Evolutionary conservation across 1,139 yeast species (phyloP).

Genomic region (Pneumocystis canis): DNA sequence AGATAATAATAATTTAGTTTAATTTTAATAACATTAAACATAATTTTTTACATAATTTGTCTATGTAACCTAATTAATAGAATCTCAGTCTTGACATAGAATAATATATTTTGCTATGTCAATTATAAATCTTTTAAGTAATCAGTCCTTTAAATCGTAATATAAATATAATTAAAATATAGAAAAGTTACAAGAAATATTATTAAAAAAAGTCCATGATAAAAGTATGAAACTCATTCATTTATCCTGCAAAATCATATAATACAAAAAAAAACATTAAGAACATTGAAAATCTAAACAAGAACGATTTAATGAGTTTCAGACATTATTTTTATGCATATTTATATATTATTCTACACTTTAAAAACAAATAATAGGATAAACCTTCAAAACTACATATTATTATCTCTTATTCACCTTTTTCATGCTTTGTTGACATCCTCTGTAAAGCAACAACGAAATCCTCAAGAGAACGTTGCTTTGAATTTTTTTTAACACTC

Average conservation of each 20-base stretch:
- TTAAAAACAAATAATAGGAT: not conserved
- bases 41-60: too few relatives aligned
- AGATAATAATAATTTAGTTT: too few relatives aligned
- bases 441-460: constrained; percentile 48
- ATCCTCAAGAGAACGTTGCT: constrained; percentile 78
- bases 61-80: too few relatives aligned
- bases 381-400: not conserved
- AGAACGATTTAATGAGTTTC: not conserved
- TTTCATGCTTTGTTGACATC: not conserved
- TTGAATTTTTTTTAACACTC: constrained; percentile 48
- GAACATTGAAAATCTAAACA: not conserved
- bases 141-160: too few relatives aligned
- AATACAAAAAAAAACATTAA: not conserved
- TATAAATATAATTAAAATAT: too few relatives aligned
- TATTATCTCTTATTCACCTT: not conserved
- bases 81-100: too few relatives aligned
- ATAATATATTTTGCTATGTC: too few relatives aligned
- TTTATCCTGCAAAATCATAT: not conserved
- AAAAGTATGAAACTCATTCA: not conserved
- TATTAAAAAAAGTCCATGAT: not conserved
- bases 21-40: too few relatives aligned
- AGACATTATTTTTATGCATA: not conserved
- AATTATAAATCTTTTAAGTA: too few relatives aligned
- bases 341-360: not conserved
- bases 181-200: not conserved